Evolutionary conservation across 164 flowering plant species (phyloP), one percentile per base, ranked within the genome.

Genomic region (Magnolia sinica): DNA sequence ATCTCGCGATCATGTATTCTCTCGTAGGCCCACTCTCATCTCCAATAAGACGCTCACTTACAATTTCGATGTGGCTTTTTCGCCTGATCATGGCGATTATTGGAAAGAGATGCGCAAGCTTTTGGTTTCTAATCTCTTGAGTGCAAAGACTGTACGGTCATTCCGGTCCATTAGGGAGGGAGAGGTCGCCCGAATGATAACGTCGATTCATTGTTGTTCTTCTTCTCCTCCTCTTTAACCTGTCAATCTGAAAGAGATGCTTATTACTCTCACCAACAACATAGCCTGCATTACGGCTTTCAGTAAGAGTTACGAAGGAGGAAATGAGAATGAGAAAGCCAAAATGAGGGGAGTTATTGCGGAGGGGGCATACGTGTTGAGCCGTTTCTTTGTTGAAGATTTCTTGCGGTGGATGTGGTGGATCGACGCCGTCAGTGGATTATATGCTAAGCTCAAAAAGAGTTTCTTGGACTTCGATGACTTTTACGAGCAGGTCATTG

Each of bases 21-120:
- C 77, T 19, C 63, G 63, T 29, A 51, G 50, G 24, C 52, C 22
- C 29, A 8, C 59, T 22, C 49, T 64, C 50, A 9, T 84, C n/a
- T 77, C 55, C 10, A 68, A 83, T 2, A 87, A 88, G 58, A 75
- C 81, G 13, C 79, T 89, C 31, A 76, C 82, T 74, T 91, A 89
- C 49, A 72, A 83, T 51, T 83, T 83, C 0, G 84, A 88, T 58
- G 14, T 92, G 0, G 87, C 22, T 7, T 88, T 87, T 73, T 74
- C 90, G 0, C 90, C 91, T 0, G 89, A 88, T 52, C 84, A 88
- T 8, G 85, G 89, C 7, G 83, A 76, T 37, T 86, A 89, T 79
- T 91, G 97, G 97, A 85, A 92, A 64, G 79, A 83, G 0, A 74
- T 85, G 50, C 85, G 86, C 0, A 83, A 76, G 70, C 79, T 70